Conservation (phyloP, 768 basidiomycete species). For the Clitopilus hobsonii region DNA sequence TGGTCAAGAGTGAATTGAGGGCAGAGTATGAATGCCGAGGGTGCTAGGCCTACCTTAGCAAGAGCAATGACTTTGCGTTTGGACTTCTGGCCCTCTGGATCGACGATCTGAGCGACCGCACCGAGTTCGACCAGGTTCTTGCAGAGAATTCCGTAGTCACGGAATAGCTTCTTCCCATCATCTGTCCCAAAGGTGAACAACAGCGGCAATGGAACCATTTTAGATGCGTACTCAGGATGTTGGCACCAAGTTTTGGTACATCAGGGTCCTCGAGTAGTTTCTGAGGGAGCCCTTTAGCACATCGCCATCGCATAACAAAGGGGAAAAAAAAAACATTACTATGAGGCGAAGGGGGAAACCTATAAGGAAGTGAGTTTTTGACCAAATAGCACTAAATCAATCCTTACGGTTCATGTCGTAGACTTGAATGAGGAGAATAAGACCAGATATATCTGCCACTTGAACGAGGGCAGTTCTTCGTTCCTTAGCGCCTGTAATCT, state of each 20-base stretch:
- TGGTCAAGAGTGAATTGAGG: slow-evolving; percentile 3
- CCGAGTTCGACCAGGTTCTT: slow-evolving; percentile 31
- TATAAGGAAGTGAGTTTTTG: slow-evolving; percentile 2
- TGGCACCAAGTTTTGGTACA: slow-evolving; percentile 27
- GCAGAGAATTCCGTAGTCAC: slow-evolving; percentile 32
- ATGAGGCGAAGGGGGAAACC: slow-evolving; percentile 26
- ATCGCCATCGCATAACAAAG: not conserved
- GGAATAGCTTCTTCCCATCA: slow-evolving; percentile 32
- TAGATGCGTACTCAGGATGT: slow-evolving; percentile 23
- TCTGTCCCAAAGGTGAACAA: slow-evolving; percentile 12
- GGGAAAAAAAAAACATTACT: slow-evolving; percentile 7
- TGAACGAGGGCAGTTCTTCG: slow-evolving; percentile 25
- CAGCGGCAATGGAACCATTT: not conserved
- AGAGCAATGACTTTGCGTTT: slow-evolving; percentile 25
- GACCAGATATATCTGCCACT: slow-evolving; percentile 21
- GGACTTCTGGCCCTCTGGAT: slow-evolving; percentile 14
- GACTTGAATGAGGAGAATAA: slow-evolving; percentile 28
- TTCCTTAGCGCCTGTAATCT: slow-evolving; percentile 8
- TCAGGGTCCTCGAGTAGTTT: slow-evolving; percentile 24
- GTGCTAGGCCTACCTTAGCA: slow-evolving; percentile 21
- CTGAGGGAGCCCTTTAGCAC: slow-evolving; percentile 11
- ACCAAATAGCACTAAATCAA: slow-evolving; percentile 13
- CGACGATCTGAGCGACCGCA: slow-evolving; percentile 23
- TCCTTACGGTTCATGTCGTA: slow-evolving; percentile 20
- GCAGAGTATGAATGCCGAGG: not conserved